Base-by-base conservation (phyloP, 768 basidiomycete species). In the Fomitopsis pulvina region DNA sequence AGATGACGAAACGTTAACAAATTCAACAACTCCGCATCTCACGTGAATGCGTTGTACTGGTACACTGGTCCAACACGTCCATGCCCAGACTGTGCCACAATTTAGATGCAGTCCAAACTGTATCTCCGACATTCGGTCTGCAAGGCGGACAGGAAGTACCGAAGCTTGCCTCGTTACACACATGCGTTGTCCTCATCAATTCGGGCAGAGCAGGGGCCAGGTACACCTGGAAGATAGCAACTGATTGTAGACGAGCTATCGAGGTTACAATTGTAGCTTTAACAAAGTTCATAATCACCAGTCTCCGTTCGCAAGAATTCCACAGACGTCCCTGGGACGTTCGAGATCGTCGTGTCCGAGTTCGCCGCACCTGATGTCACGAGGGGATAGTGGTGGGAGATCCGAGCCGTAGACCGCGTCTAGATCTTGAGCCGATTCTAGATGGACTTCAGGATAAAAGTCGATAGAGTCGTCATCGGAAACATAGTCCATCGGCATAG, bases 91-190 rank as follows among this genome's bases (percentile, higher is more conserved):
- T 30, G 29, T 30, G 29, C 14, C 29, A n/a, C n/a, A n/a, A n/a
- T n/a, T n/a, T n/a, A n/a, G n/a, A n/a, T n/a, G n/a, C n/a, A n/a
- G n/a, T n/a, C n/a, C n/a, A n/a, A n/a, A n/a, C n/a, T n/a, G n/a
- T n/a, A n/a, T n/a, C n/a, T n/a, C n/a, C n/a, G n/a, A n/a, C n/a
- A n/a, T n/a, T n/a, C n/a, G n/a, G n/a, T n/a, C n/a, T n/a, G n/a
- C n/a, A n/a, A n/a, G 47, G 8, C 47, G 20, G 11, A 38, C 14
- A 14, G 2, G 26, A 27, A 22, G 16, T 6, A 25, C 38, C 20
- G 47, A 38, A 48, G 47, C 37, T 25, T 8, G 47, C 47, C 47
- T 48, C 47, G 47, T 48, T 48, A 34, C 47, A 26, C 16, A 34
- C 47, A 48, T 37, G 47, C 38, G 47, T 38, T 28, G 21, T 2